Evolutionary conservation across 352 stramenopile species (phyloP), one percentile per base, ranked within the genome.

Genomic region (Saprolegnia parasitica): DNA sequence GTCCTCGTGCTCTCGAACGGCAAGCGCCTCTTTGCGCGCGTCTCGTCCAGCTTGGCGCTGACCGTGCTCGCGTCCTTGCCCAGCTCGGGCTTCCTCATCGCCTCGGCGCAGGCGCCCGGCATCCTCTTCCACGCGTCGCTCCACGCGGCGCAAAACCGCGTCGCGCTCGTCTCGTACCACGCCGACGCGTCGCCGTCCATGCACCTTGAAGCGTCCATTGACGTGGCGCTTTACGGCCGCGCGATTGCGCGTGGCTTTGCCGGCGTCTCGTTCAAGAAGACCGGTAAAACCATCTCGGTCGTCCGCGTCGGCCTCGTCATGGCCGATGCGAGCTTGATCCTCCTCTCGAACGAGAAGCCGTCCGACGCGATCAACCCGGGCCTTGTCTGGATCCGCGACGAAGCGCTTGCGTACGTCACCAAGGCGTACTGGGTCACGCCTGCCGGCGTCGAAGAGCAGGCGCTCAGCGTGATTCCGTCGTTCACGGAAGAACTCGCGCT

Each of bases 351-450:
- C 63, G 81, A 89, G 54, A 78, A 87, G 6, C 37, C 68, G 18
- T 73, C 47, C 15, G 72, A 76, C 21, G 72, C 49, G 0, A 18
- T 24, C 11, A 73, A 67, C 32, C 61, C 70, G 6, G 87, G 82
- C 24, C 74, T 87, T 18, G 68, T 81, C 5, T 94, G 86, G 86
- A 74, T 85, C 39, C 86, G 86, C n/a, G 86, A 94, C 60, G 86
- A 94, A 71, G 73, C 86, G 21, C 73, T 94, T 15, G 86, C 84
- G 16, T 88, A 88, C 71, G 82, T 94, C 32, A 87, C 87, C 58
- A 73, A 81, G 56, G 79, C 90, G 42, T 83, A 82, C 47, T 94
- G 86, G 86, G 84, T 94, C 37, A 92, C 83, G 0, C 86, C 86
- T 0, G 82, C 81, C 0, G 84, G 90, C 60, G 90, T 78, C 3